Percentiles rank a stretch among this genome's conserved stretches.
Evolutionary conservation across 2,329 filamentous ascomycete species (phyloP).

Genomic region (Paraphoma chrysanthemicola): DNA sequence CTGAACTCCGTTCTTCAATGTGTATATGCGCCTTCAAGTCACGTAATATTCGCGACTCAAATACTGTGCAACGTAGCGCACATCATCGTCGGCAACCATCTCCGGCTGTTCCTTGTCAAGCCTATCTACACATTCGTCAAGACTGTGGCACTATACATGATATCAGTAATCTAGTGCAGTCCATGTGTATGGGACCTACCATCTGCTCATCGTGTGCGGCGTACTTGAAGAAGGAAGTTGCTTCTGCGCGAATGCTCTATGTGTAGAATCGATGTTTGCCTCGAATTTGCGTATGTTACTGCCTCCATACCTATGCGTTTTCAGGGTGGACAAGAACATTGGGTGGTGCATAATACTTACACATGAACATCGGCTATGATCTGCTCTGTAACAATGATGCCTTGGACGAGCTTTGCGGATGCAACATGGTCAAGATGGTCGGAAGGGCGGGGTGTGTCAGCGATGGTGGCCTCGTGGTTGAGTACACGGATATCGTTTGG

Average conservation of each 20-base stretch:
- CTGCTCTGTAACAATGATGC: conserved; percentile 21
- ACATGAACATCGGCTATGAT: conserved; percentile 16
- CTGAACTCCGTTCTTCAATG: too few relatives aligned
- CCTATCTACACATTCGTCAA: conserved; percentile 19
- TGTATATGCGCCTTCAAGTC: background rate
- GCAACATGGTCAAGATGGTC: conserved; percentile 37
- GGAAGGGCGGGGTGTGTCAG: conserved; percentile 14
- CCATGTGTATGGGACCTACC: conserved; percentile 13
- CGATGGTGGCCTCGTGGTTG: conserved; percentile 24
- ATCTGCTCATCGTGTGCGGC: conserved; percentile 27
- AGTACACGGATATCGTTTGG: conserved; percentile 27
- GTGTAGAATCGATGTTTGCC: conserved; percentile 12
- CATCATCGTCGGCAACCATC: conserved; percentile 19
- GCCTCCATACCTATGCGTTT: conserved; percentile 23
- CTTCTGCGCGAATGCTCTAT: conserved; percentile 21
- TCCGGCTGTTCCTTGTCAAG: background rate
- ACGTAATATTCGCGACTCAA: conserved; percentile 28
- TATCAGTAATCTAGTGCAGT: background rate
- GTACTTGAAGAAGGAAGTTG: conserved; percentile 28
- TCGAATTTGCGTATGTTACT: conserved; percentile 21
- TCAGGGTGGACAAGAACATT: background rate
- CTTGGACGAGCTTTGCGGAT: conserved; percentile 34
- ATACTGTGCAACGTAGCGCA: conserved; percentile 21
- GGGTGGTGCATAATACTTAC: conserved; percentile 11
- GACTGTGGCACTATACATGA: conserved; percentile 23